Base-by-base conservation (phyloP, 2,329 filamentous ascomycete species). In the Cladophialophora bantiana region DNA sequence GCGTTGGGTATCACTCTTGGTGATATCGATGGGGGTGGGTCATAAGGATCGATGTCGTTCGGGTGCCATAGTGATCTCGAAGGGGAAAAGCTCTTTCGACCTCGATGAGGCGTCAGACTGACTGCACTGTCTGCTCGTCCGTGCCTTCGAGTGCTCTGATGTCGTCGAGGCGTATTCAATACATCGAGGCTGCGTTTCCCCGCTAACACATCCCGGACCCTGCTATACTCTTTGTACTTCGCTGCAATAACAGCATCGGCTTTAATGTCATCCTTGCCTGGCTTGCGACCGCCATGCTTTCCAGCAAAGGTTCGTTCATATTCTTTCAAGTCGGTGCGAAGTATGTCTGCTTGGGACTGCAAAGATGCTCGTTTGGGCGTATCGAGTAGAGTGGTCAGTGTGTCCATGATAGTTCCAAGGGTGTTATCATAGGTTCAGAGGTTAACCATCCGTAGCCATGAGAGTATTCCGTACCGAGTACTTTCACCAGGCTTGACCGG, bases 161-260 rank as follows among this genome's bases (percentile, higher is more conserved):
- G 62, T 32, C 59, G 35, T 45, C 72, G 72, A 1, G 76, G 74
- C 10, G 77, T 72, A 61, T 77, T 77, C 61, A 79, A 74, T 58
- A 77, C 79, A 6, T 70, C 69, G 15, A 71, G 61, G 12, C 67
- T 20, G 15, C 69, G 53, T 54, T 70, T 73, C n/a, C 72, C 70
- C 15, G 62, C 68, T 20, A 73, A 50, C n/a, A 73, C 68, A 56
- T 72, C 70, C 18, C 81, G 80, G 4, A 83, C 67, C 48, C 77
- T 77, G 35, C 77, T 76, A 72, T 84, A 83, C 54, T 78, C 74
- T 64, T 83, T 83, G 74, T 84, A 83, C 75, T 83, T 83, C 4
- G 76, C 75, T 32, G 81, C 81, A 36, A 83, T 83, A 9, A 74
- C 75, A 7, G 75, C 75, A 59, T 81, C 76, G 52, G 79, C 75